Evolutionary conservation across 202 grass and related monocot species (phyloP), one percentile per base, ranked within the genome.

Genomic region (Elaeis oleifera): DNA sequence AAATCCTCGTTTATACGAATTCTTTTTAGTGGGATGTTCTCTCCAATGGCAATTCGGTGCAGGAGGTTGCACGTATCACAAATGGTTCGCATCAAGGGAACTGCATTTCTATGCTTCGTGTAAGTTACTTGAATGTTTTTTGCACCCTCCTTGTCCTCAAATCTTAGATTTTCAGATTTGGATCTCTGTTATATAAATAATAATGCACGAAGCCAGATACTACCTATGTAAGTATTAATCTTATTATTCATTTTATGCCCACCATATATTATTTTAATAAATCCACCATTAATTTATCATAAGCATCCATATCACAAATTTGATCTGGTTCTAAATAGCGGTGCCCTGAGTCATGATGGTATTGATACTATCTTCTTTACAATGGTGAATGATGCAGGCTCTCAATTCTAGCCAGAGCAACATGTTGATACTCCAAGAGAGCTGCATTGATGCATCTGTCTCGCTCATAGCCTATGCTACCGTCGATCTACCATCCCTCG

Each of bases 11-110:
- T 44, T 44, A 13, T 44, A 3, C 0, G 36, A 44, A 13, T 44
- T 1, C 6, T 44, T 44, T 44, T 44, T 44, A 90, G 87, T 85
- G 79, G 87, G 87, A 85, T 44, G 73, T 80, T n/a, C 60, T 85
- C 32, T 67, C 73, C 19, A 55, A 22, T 18, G 77, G 70, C n/a
- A 69, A 73, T 44, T 2, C 1, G 0, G 64, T 90, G 29, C 78
- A 67, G 61, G 86, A 90, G 57, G 73, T 73, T 58, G 83, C 78
- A 53, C 63, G 49, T 20, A 67, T 90, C 0, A 61, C 75, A 69
- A 74, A 16, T 51, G 76, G 83, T 50, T 3, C 31, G 13, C 76
- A 64, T 23, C 49, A 13, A 11, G 66, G 61, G 18, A 78, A 86
- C 56, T 39, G 28, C 17, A 73, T 86, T 57, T 78, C 82, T 50